Percentiles rank a stretch among this genome's conserved stretches.
Conservation (phyloP, 2,329 filamentous ascomycete genomes). For the Aspergillus arachidicola region DNA sequence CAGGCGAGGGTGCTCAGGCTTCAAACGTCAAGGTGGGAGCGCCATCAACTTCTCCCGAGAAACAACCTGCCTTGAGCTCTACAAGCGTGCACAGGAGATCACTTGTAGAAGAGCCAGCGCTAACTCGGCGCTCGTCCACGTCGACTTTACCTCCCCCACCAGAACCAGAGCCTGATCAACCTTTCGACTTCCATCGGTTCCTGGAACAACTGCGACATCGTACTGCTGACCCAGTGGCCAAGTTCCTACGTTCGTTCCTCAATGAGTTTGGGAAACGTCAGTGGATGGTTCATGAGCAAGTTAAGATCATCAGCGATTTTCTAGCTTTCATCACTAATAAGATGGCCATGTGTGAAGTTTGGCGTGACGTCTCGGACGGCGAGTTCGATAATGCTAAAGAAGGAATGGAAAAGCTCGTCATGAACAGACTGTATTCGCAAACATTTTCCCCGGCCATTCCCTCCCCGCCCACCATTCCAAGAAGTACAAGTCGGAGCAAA, state of each 20-base stretch:
- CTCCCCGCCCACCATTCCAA: slow-evolving; percentile 69
- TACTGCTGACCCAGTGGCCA: slow-evolving; percentile 95
- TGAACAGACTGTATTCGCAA: slow-evolving; percentile 94
- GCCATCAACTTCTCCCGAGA: slow-evolving; percentile 20
- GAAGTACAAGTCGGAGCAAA: slow-evolving; percentile 63
- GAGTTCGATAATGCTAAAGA: slow-evolving; percentile 98
- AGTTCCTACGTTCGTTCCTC: slow-evolving; percentile 92
- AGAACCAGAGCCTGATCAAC: slow-evolving; percentile 79
- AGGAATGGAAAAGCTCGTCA: slow-evolving; percentile 99
- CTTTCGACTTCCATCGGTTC: slow-evolving; percentile 97
- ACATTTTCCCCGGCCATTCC: slow-evolving; percentile 95
- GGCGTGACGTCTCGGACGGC: slow-evolving; percentile 91
- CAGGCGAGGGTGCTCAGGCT: slow-evolving; percentile 33
- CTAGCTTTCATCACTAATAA: slow-evolving; percentile 96
- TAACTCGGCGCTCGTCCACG: slow-evolving; percentile 37
- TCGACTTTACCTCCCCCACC: slow-evolving; percentile 64
- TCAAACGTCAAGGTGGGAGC: slow-evolving; percentile 20
- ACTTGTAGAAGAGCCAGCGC: slow-evolving; percentile 28
- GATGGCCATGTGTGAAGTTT: slow-evolving; percentile 96
- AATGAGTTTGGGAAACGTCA: slow-evolving; percentile 95
- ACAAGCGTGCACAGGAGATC: slow-evolving; percentile 28
- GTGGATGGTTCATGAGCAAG: slow-evolving; percentile 99
- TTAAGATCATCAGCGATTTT: slow-evolving; percentile 98
- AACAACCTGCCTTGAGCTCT: slow-evolving; percentile 28
- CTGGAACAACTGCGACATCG: slow-evolving; percentile 93